phyloP scores from a whole-genome alignment of 768 basidiomycete genomes.

The Rhizopogon vesiculosus region DNA sequence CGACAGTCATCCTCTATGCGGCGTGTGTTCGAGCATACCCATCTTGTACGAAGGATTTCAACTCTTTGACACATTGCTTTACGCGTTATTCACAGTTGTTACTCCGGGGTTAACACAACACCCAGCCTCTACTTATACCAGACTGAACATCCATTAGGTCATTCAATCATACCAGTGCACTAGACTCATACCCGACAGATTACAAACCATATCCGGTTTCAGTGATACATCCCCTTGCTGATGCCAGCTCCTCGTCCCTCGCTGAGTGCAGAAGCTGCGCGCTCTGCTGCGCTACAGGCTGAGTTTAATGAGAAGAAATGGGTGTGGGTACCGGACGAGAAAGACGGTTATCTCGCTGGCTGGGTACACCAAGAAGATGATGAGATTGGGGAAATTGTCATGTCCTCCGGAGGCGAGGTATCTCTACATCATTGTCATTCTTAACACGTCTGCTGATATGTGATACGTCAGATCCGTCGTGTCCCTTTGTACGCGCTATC shows the following conservation, averaged over 20 bases:
- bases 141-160: not conserved
- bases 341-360: conserved; percentile 90
- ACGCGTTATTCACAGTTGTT: not conserved
- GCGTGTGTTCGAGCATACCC: no score
- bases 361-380: conserved; percentile 89
- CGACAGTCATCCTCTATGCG: no score
- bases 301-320: conserved; percentile 98
- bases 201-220: not conserved
- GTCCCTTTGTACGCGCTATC: conserved; percentile 79
- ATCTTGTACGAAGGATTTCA: not conserved
- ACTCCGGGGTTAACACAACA: not conserved
- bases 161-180: not conserved
- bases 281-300: conserved; percentile 85
- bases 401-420: conserved; percentile 84
- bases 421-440: conserved; percentile 11
- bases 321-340: conserved; percentile 95
- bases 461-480: conserved; percentile 43
- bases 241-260: conserved; percentile 50
- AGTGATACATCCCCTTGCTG: not conserved
- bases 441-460: conserved; percentile 1
- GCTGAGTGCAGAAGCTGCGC: conserved; percentile 66
- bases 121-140: not conserved
- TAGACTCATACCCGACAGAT: not conserved
- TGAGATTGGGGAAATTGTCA: conserved; percentile 77
- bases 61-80: not conserved